Conservation (phyloP, 257 asterid genomes). For the Nicotiana obtusifolia region DNA sequence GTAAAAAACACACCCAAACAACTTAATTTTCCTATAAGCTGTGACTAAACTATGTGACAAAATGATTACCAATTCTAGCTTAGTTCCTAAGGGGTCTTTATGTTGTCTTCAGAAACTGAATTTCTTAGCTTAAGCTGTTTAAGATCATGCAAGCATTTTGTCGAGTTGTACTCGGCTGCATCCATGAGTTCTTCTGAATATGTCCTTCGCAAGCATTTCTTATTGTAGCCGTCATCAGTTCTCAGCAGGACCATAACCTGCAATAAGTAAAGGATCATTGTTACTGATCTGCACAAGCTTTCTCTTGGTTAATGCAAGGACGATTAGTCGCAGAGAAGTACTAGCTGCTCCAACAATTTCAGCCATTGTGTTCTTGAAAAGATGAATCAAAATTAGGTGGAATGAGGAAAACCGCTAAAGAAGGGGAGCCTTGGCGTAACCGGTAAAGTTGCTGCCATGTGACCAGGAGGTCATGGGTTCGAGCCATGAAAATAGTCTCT, state of each 20-base stretch:
- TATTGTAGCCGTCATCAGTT: slow-evolving; percentile 7
- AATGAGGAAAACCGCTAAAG: neutral
- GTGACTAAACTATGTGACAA: neutral
- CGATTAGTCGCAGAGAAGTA: neutral
- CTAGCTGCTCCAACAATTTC: neutral
- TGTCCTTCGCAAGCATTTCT: slow-evolving; percentile 26
- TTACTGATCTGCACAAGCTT: neutral
- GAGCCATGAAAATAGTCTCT: no score
- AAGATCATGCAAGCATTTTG: slow-evolving; percentile 33
- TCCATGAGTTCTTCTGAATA: slow-evolving; percentile 44
- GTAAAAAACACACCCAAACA: neutral
- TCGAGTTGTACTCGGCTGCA: slow-evolving; percentile 42
- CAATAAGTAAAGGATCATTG: neutral
- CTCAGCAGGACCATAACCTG: slow-evolving; percentile 35
- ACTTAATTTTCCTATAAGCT: neutral
- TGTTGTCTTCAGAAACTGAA: slow-evolving; percentile 14
- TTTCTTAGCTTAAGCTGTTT: slow-evolving; percentile 13
- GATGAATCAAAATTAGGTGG: neutral
- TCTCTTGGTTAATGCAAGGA: neutral
- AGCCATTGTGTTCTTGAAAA: neutral
- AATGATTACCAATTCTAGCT: neutral
- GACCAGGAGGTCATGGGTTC: no score
- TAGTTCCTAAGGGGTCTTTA: neutral
- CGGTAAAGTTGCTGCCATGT: no score
- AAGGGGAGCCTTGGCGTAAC: neutral